Evolutionary conservation across 225 moss, liverwort and hornwort species (phyloP).

Genomic region (Thuidium tamariscinum): DNA sequence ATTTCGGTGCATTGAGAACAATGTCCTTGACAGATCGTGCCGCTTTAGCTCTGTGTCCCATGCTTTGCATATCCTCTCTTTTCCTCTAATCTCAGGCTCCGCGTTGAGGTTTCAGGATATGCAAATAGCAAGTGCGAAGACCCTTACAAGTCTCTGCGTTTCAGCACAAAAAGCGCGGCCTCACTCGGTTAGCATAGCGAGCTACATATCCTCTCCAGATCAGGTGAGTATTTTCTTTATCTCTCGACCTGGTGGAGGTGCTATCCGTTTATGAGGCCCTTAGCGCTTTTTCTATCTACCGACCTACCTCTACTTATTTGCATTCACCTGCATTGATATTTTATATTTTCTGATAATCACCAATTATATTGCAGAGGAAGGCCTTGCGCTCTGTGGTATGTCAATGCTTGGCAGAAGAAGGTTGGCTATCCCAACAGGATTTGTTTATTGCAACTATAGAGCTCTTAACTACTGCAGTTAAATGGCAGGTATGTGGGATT

Average conservation of each 20-base stretch:
- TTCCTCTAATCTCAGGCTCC: neutral
- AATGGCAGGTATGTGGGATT: slow-evolving; percentile 50
- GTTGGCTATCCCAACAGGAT: slow-evolving; percentile 36
- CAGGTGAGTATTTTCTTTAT: slow-evolving; percentile 25
- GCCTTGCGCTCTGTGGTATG: slow-evolving; percentile 40
- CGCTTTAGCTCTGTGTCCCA: neutral
- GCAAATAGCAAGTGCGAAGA: slow-evolving; percentile 80
- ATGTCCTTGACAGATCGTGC: neutral
- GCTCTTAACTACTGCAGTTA: slow-evolving; percentile 71
- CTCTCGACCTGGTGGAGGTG: neutral
- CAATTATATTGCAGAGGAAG: slow-evolving; percentile 43
- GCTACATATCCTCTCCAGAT: slow-evolving; percentile 65
- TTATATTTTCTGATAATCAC: neutral
- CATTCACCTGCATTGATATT: neutral
- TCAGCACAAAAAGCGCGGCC: slow-evolving; percentile 86
- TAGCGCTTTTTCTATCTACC: neutral
- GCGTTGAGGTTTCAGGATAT: slow-evolving; percentile 48
- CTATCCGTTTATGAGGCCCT: neutral
- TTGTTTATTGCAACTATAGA: slow-evolving; percentile 68
- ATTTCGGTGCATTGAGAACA: neutral
- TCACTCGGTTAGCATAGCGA: slow-evolving; percentile 81
- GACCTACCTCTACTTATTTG: neutral
- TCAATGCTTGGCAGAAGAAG: slow-evolving; percentile 63
- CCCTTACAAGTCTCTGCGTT: slow-evolving; percentile 70
- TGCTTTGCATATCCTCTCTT: neutral